Conservation (phyloP, 345 rosid genomes). For the Salix viminalis region DNA sequence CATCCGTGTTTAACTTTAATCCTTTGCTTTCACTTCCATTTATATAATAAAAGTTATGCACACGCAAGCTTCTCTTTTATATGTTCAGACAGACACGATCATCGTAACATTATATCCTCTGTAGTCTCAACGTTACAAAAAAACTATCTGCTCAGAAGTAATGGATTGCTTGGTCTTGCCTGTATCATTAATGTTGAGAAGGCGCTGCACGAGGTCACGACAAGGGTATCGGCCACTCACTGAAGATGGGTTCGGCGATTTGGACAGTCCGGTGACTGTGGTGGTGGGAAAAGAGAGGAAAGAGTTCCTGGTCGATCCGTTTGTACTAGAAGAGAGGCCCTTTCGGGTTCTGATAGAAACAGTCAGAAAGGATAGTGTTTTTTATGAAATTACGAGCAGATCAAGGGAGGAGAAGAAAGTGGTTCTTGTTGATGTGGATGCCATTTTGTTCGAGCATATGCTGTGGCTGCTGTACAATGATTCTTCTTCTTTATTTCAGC, state of each 20-base stretch:
- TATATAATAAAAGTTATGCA: not conserved
- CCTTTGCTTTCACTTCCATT: constrained; percentile 20
- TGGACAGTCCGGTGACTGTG: constrained; percentile 44
- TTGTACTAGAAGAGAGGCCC: constrained; percentile 59
- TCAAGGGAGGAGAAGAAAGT: constrained; percentile 26
- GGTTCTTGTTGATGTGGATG: constrained; percentile 59
- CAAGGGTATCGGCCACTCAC: constrained; percentile 42
- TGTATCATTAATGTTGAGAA: constrained; percentile 32
- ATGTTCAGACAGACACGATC: not conserved
- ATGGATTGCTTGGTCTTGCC: constrained; percentile 70
- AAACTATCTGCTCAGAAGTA: not conserved
- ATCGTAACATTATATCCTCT: not conserved
- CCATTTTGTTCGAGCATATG: constrained; percentile 90
- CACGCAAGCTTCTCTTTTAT: not conserved
- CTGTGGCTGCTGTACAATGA: constrained; percentile 75
- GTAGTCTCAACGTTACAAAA: not conserved
- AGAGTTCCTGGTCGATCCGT: constrained; percentile 64
- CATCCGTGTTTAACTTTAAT: constrained; percentile 3
- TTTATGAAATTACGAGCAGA: constrained; percentile 6
- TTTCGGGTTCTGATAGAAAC: constrained; percentile 53
- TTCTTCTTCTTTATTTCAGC: constrained; percentile 57
- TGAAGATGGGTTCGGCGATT: constrained; percentile 16
- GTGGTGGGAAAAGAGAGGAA: constrained; percentile 78
- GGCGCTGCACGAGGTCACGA: constrained; percentile 32
- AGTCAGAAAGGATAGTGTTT: constrained; percentile 11